These are phyloP conservation scores for Dothideomycetes sp. DNA, from an alignment of 2,329 filamentous ascomycete species.

Conservation along the genomic window DNA sequence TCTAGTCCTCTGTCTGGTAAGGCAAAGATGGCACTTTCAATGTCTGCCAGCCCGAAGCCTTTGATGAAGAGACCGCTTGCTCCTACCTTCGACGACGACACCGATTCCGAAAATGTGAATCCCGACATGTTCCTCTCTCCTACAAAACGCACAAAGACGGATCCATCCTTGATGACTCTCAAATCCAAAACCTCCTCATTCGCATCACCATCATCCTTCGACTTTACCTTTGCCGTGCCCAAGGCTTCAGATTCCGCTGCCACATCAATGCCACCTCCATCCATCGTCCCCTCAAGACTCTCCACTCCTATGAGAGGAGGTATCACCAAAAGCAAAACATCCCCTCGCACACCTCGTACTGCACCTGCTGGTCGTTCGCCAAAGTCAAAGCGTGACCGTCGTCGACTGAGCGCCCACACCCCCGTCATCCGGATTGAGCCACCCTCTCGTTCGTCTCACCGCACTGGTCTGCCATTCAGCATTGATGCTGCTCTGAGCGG, in stretches of 20 bases:
- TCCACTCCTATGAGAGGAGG: conserved; percentile 29
- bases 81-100: conserved; percentile 35
- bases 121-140: conserved; percentile 43
- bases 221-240: conserved; percentile 17
- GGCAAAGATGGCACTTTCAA: conserved; percentile 20
- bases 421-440: conserved; percentile 62
- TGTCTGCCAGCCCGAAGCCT: conserved; percentile 24
- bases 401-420: conserved; percentile 50
- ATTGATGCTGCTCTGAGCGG: conserved; percentile 76
- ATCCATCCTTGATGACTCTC: conserved; percentile 22
- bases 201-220: conserved; percentile 25
- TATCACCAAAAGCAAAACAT: conserved; percentile 33
- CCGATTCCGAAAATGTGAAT: conserved; percentile 51
- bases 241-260: conserved; percentile 21
- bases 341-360: conserved; percentile 35
- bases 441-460: conserved; percentile 42
- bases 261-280: conserved; percentile 32
- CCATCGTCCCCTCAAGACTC: conserved; percentile 20
- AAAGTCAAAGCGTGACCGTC: conserved; percentile 60
- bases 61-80: conserved; percentile 39
- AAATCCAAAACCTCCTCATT: conserved; percentile 33
- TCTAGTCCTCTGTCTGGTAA: conserved; percentile 21
- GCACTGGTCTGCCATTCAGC: conserved; percentile 57
- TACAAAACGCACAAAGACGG: conserved; percentile 44
- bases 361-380: conserved; percentile 77